These are phyloP conservation scores for Ricinus communis DNA, from an alignment of 345 rosid genomes.

Conservation along the genomic window DNA sequence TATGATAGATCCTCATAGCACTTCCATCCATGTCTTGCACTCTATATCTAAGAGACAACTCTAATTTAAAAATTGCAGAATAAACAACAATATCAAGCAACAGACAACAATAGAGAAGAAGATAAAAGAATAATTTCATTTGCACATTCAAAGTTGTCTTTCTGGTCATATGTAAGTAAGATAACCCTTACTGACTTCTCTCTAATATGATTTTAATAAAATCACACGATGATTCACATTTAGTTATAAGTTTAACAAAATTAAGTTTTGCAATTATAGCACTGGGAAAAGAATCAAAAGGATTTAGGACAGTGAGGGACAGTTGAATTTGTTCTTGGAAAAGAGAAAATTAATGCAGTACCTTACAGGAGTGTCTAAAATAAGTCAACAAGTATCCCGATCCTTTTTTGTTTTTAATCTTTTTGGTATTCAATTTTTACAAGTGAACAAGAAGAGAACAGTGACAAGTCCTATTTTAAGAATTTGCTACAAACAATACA, in stretches of 20 bases:
- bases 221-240: no score
- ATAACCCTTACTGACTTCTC: neutral
- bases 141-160: slow-evolving; percentile 1
- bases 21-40: slow-evolving; percentile 69
- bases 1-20: slow-evolving; percentile 51
- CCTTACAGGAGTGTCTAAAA: neutral
- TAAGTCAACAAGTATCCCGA: no score
- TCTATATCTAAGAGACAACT: slow-evolving; percentile 57
- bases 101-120: neutral
- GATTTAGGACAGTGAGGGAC: no score
- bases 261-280: neutral
- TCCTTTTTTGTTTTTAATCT: no score
- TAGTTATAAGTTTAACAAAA: neutral
- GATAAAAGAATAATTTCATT: neutral
- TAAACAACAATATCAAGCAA: neutral
- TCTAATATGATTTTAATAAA: no score
- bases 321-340: neutral
- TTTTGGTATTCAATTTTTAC: neutral
- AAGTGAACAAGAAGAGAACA: neutral
- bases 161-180: neutral
- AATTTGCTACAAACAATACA: slow-evolving; percentile 15
- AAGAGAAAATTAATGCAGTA: no score
- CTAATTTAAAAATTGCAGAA: slow-evolving; percentile 8
- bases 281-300: no score
- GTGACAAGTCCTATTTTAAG: neutral